These are phyloP conservation scores for Lathyrus oleraceus DNA, from an alignment of 306 rosid species.

Conservation along the genomic window DNA sequence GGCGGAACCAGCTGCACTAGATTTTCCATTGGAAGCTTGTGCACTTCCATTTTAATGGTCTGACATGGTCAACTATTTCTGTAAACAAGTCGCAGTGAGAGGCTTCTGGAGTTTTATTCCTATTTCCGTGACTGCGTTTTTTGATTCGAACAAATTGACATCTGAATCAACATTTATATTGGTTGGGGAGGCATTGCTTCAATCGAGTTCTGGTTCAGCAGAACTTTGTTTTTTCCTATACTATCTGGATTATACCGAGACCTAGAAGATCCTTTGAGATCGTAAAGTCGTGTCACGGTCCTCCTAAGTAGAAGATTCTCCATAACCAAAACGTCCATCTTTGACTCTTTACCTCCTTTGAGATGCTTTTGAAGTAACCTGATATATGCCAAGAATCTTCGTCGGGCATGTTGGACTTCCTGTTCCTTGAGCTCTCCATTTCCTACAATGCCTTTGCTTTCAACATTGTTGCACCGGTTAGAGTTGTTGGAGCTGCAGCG, in stretches of 20 bases:
- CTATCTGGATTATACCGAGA: constrained; percentile 87
- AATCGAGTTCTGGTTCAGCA: constrained; percentile 88
- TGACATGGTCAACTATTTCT: constrained; percentile 48
- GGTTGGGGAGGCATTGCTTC: constrained; percentile 82
- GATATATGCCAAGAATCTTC: too few species aligned
- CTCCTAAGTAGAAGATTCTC: constrained; percentile 89
- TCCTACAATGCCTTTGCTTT: too few species aligned
- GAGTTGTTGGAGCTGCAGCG: too few species aligned
- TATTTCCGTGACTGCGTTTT: constrained; percentile 41
- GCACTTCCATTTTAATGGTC: constrained; percentile 77
- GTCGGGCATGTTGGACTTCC: too few species aligned
- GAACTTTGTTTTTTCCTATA: constrained; percentile 81
- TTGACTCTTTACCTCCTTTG: constrained; percentile 84
- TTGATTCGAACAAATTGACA: constrained; percentile 48
- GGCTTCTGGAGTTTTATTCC: constrained; percentile 37
- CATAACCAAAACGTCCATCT: constrained; percentile 90
- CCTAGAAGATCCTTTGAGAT: constrained; percentile 92
- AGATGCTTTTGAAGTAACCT: constrained; percentile 84
- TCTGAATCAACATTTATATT: constrained; percentile 37
- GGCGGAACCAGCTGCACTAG: constrained; percentile 48
- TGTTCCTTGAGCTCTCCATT: too few species aligned
- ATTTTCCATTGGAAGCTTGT: constrained; percentile 63
- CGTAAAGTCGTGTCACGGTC: constrained; percentile 77
- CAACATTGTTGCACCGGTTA: too few species aligned
- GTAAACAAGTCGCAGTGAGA: too few species aligned